Base-by-base conservation (phyloP, 2,329 filamentous ascomycete genomes). In the Calonectria multiphialidica region DNA sequence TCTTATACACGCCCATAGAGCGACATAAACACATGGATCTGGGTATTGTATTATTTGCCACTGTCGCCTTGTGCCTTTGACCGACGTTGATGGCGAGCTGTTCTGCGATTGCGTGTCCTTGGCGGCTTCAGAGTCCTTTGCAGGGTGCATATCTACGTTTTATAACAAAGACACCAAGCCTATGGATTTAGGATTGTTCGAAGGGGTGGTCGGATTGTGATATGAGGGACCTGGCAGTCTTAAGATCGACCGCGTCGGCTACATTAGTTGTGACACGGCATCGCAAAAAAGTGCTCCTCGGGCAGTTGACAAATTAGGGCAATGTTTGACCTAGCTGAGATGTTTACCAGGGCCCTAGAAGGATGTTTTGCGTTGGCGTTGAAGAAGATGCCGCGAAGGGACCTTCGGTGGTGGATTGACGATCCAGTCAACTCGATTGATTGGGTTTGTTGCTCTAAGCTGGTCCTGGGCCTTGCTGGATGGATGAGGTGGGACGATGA, bases 61-160 rank as follows among this genome's bases (percentile, higher is more conserved):
- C 63, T 57, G 3, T 50, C 63, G 18, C 47, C 47, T 10, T 49
- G 63, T 12, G 50, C 42, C 42, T 4, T 35, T 66, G 35, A 53
- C 50, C 8, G 55, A 53, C 25, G 45, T 35, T 12, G 30, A 53
- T 13, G 49, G 63, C 13, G 47, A 66, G 7, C n/a, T 66, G 5
- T 66, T 66, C 37, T 66, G 63, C 49, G 47, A 53, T 25, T 66
- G 49, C 12, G 25, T 50, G 8, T 50, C 40, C 18, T 16, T 66
- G 25, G 28, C 42, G 6, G 63, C 63, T 2, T 44, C 63, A 16
- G 49, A 66, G 33, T 40, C 50, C 5, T 66, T 57, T 16, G 49
- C 63, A 5, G 49, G 63, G 4, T 49, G 63, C 3, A 42, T 57
- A 3, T 49, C 49, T 15, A 30, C 49, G 10, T 59, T 59, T 37